Conservation (phyloP, 1,284 basidiomycete species). For the Acaromyces ingoldii region DNA sequence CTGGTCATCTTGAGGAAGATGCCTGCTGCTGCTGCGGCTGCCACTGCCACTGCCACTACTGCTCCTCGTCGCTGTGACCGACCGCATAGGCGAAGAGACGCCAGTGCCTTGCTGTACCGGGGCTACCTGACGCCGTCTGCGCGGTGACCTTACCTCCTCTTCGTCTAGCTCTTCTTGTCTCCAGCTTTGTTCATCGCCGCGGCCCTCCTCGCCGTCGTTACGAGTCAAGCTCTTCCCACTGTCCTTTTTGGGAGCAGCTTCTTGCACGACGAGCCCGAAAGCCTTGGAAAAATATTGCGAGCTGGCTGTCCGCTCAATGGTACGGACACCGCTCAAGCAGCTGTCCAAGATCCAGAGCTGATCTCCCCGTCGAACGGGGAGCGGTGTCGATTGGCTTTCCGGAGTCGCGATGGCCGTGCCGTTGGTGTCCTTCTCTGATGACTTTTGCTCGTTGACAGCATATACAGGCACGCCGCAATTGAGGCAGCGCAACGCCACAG, state of each 20-base stretch:
- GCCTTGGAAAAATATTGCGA: background rate
- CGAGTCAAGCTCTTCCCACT: no score
- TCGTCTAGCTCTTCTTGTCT: no score
- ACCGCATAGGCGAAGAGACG: no score
- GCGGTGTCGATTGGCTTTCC: background rate
- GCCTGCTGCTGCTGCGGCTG: no score
- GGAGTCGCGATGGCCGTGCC: background rate
- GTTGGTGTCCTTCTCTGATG: background rate
- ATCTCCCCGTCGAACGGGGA: background rate
- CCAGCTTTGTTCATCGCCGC: no score
- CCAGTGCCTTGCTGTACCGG: no score
- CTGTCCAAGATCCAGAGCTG: background rate
- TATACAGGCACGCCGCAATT: constrained; percentile 9
- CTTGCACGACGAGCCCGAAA: background rate
- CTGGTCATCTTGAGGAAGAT: constrained; percentile 9
- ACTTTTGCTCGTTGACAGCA: constrained; percentile 6
- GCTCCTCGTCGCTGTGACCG: no score
- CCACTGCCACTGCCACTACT: no score
- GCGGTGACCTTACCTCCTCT: no score
- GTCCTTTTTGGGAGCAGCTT: no score
- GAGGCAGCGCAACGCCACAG: constrained; percentile 5
- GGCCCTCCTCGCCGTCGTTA: no score
- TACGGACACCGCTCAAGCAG: background rate
- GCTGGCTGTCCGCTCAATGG: background rate
- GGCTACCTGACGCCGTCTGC: no score